phyloP scores from a whole-genome alignment of 345 rosid species.

The Eucalyptus cladocalyx region DNA sequence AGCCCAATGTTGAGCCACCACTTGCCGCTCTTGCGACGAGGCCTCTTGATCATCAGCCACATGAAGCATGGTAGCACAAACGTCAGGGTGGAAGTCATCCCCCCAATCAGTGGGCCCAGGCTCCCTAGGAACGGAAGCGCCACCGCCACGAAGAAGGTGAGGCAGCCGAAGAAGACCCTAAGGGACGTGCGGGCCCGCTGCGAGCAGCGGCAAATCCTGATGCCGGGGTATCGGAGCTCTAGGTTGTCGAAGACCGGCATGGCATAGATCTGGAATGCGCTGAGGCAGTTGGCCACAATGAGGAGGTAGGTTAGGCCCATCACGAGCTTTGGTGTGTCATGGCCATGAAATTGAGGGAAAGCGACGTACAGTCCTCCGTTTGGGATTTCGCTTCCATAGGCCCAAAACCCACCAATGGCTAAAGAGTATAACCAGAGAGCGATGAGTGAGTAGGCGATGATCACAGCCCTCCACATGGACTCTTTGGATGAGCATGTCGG shows the following conservation, averaged over 20 bases:
- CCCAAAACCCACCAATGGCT: conserved; percentile 44
- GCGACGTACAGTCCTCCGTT: conserved; percentile 18
- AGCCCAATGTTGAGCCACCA: conserved; percentile 33
- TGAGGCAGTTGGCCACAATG: conserved; percentile 10
- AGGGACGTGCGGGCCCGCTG: conserved; percentile 4
- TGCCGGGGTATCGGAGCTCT: conserved; percentile 7
- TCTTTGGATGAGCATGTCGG: conserved; percentile 1
- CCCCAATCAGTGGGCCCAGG: conserved; percentile 28
- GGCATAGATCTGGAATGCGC: conserved; percentile 39
- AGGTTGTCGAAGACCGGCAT: conserved; percentile 49
- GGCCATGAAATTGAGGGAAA: conserved; percentile 1
- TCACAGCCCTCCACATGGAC: conserved; percentile 44
- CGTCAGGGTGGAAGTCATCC: conserved; percentile 24
- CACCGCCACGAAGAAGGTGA: conserved; percentile 22
- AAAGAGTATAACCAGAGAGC: conserved; percentile 16
- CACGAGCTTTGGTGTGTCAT: conserved; percentile 1
- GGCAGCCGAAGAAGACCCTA: conserved; percentile 24
- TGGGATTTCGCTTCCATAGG: conserved; percentile 22
- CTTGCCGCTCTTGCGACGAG: background rate
- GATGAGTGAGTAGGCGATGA: conserved; percentile 17
- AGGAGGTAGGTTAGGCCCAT: conserved; percentile 7
- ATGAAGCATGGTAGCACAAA: conserved; percentile 49
- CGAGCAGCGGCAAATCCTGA: conserved; percentile 5
- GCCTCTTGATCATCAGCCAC: conserved; percentile 25
- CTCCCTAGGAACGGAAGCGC: conserved; percentile 37